Base-by-base conservation (phyloP, 306 rosid genomes). In the Cicer arietinum region DNA sequence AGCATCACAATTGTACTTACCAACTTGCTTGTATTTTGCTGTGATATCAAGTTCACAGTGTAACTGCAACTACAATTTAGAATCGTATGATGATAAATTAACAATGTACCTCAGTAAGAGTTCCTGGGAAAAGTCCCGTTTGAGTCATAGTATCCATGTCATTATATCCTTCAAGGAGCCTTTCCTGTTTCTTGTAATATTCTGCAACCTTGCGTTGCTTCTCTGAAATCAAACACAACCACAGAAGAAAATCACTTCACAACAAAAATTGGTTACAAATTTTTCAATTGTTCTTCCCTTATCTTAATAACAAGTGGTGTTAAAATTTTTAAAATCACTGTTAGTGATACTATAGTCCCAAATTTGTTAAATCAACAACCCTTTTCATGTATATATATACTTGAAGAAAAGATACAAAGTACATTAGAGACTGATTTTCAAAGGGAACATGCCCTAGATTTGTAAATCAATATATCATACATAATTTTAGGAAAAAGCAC, bases 71-170 rank as follows among this genome's bases (percentile, higher is more conserved):
- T 46, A 6, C 39, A 65, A 56, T 25, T 30, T 30, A 30, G 6
- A 30, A 30, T 3, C 5, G 1, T 46, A 17, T 12, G 43, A 52
- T 59, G 8, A 78, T 65, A 63, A 77, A 71, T 30, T 30, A 30
- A 30, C 5, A 75, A 80, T 75, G 12, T 56, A 92, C 97, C 89
- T 88, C 86, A 6, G 96, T 82, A 8, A 87, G 93, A 78, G 73
- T 56, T 73, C 92, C 96, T 2, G 93, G 96, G 64, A 80, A 81
- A 70, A 63, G 58, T 46, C 96, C 96, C 6, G 68, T 80, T 74
- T 87, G 90, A 64, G 69, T 20, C 85, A 92, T 83, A 45, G 85
- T 71, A 69, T 92, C 97, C 94, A 92, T 88, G 78, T 92, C 97
- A 74, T 17, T 86, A 72, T 81, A 92, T 61, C 93, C 97, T 79